Evolutionary conservation across 495 filamentous ascomycete genomes (phyloP).

Genomic region (Penicillium lividum): DNA sequence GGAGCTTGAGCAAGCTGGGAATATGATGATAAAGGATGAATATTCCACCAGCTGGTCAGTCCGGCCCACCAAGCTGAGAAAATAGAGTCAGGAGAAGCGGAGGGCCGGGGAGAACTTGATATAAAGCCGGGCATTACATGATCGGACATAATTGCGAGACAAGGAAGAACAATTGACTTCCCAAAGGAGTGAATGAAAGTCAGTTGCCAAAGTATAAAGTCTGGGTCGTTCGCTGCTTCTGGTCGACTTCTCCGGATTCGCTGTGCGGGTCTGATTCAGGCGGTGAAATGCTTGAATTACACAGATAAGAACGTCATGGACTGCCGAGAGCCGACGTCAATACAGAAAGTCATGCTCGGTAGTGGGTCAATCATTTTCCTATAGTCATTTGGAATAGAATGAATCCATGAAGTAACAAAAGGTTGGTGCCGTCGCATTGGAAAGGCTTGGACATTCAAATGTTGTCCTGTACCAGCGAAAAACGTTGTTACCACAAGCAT

Average conservation of each 20-base stretch:
- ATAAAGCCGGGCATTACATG: constrained; percentile 13
- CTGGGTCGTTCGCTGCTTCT: constrained; percentile 15
- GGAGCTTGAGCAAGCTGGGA: constrained; percentile 18
- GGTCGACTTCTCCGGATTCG: constrained; percentile 20
- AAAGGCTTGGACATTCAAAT: not conserved
- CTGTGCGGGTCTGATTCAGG: constrained; percentile 8
- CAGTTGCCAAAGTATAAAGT: constrained; percentile 1
- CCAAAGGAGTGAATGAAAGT: constrained; percentile 4
- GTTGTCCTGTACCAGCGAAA: not conserved
- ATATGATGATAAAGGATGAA: constrained; percentile 7
- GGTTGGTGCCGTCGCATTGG: not conserved
- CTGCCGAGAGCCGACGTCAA: constrained; percentile 11
- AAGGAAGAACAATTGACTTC: constrained; percentile 1
- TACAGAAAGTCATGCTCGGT: not conserved
- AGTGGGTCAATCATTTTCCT: not conserved
- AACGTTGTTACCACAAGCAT: not conserved
- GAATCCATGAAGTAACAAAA: not conserved
- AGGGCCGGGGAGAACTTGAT: constrained; percentile 15
- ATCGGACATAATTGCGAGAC: constrained; percentile 15
- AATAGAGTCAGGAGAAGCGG: constrained; percentile 18
- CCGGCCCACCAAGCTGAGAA: constrained; percentile 10
- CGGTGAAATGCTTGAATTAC: constrained; percentile 6
- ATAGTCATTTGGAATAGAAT: not conserved
- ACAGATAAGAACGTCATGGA: constrained; percentile 24
- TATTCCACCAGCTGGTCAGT: constrained; percentile 16